Evolutionary conservation across 2,329 filamentous ascomycete genomes (phyloP).

Genomic region (Hymenoscyphus scutula): DNA sequence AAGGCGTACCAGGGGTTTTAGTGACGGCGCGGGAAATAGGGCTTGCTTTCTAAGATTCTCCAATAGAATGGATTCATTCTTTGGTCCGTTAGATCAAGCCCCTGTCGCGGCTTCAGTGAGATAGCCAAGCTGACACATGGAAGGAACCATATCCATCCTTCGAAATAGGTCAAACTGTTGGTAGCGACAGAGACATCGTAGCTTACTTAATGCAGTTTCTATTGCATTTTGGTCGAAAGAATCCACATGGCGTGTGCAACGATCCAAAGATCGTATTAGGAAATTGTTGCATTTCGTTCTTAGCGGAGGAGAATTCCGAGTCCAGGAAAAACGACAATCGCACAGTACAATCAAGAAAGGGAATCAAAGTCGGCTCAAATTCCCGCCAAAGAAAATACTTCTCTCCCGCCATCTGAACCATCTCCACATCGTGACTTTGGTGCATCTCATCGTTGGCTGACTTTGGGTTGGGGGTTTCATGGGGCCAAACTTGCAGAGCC

Average conservation of each 20-base stretch:
- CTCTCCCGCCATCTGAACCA: not conserved
- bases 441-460: not conserved
- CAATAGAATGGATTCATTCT: slow-evolving; percentile 1
- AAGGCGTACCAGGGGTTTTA: not conserved
- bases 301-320: no score
- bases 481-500: not conserved
- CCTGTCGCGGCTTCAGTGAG: not conserved
- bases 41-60: not conserved
- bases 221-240: not conserved
- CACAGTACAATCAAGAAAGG: no score
- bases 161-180: not conserved
- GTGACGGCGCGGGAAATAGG: not conserved
- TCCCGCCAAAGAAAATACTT: not conserved
- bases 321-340: no score
- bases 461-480: not conserved
- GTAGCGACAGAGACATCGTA: not conserved
- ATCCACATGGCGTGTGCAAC: no score
- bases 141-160: not conserved
- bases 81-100: not conserved
- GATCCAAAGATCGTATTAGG: no score
- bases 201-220: not conserved
- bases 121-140: slow-evolving; percentile 1
- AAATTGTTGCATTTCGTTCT: no score
- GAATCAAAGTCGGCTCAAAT: no score
- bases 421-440: not conserved